phyloP scores from a whole-genome alignment of 78 protist species.

The Protostelium mycophagum region DNA sequence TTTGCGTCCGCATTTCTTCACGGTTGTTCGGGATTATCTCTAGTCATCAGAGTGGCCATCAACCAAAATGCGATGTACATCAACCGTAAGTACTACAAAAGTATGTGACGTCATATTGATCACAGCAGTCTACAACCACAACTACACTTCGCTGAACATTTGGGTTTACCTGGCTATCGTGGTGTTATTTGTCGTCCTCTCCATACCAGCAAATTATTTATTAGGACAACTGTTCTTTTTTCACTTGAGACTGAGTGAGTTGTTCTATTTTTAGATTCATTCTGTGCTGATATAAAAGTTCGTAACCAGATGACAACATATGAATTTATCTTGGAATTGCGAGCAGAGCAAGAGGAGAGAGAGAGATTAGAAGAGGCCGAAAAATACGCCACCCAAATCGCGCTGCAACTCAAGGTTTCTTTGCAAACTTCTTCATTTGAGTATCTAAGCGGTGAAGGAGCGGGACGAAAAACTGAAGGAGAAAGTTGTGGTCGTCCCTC shows the following conservation, averaged over 20 bases:
- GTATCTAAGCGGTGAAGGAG: neutral
- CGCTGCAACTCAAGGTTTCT: neutral
- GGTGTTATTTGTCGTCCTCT: neutral
- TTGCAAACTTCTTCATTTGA: neutral
- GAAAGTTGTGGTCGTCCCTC: too few species aligned
- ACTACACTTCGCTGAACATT: neutral
- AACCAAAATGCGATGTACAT: neutral
- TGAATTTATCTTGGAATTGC: neutral
- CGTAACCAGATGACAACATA: neutral
- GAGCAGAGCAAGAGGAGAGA: neutral
- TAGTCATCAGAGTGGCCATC: neutral
- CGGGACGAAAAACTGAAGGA: neutral
- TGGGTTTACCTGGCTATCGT: neutral
- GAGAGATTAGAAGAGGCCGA: neutral
- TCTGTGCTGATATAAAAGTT: neutral
- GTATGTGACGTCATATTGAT: neutral
- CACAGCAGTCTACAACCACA: neutral
- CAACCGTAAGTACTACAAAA: neutral
- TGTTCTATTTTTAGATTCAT: neutral
- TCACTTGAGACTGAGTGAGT: neutral
- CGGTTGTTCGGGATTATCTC: neutral
- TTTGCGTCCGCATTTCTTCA: neutral
- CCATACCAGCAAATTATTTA: neutral
- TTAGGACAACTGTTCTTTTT: neutral
- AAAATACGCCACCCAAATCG: neutral